These are phyloP conservation scores for Xylaria sp. DNA, from an alignment of 2,329 filamentous ascomycete genomes.

Conservation along the genomic window DNA sequence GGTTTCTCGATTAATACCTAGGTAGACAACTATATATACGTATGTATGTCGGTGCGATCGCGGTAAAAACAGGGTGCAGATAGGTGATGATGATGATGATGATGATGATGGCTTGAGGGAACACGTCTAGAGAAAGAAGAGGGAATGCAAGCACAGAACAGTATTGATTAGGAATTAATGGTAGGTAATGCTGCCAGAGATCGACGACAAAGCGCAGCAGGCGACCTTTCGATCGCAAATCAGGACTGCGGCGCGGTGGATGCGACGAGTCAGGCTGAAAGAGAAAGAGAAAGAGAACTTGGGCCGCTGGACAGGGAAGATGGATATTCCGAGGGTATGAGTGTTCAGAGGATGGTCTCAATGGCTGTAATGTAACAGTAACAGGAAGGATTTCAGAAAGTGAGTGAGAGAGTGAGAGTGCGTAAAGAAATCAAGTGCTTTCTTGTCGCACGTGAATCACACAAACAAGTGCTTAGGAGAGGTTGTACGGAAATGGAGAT, in stretches of 20 bases:
- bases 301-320: background rate
- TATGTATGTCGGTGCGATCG: constrained; percentile 2
- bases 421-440: background rate
- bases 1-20: background rate
- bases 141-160: background rate
- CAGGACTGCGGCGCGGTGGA: background rate
- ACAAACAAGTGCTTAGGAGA: background rate
- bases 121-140: too few species aligned
- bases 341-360: background rate
- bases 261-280: background rate
- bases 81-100: background rate
- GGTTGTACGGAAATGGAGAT: constrained; percentile 6
- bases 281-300: background rate
- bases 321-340: background rate
- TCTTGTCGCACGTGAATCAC: constrained; percentile 13
- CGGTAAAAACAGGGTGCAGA: background rate
- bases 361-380: background rate
- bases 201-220: background rate
- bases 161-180: background rate
- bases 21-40: constrained; percentile 1
- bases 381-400: too few species aligned
- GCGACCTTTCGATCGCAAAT: background rate
- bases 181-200: background rate
- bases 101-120: background rate
- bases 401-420: background rate